Conservation (phyloP, 805 yeast species). For the Hanseniaspora vineae region DNA sequence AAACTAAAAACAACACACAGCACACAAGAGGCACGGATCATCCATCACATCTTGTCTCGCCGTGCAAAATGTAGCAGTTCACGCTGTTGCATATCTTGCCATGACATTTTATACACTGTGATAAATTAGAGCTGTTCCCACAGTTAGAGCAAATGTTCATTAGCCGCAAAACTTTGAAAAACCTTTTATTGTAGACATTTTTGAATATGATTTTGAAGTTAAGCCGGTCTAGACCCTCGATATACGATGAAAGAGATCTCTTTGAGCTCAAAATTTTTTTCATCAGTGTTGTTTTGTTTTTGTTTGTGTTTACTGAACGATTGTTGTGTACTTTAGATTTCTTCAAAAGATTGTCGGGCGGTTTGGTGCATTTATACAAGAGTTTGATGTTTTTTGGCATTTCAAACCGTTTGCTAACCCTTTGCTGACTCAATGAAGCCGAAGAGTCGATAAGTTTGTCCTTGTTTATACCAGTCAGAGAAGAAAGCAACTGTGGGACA, state of each 20-base stretch:
- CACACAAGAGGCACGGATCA: too few relatives aligned
- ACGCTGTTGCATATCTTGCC: conserved; percentile 21
- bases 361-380: conserved; percentile 23
- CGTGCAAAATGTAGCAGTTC: conserved; percentile 20
- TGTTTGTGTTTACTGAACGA: conserved; percentile 1
- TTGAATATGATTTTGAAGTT: conserved; percentile 19
- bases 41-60: conserved; percentile 21
- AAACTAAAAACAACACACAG: too few relatives aligned
- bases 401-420: conserved; percentile 17
- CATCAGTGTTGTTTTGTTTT: conserved; percentile 12
- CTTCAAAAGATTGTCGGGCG: conserved; percentile 9
- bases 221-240: conserved; percentile 21
- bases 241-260: conserved; percentile 20
- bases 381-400: conserved; percentile 18
- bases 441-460: conserved; percentile 9
- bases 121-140: conserved; percentile 21
- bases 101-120: conserved; percentile 22
- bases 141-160: conserved; percentile 24
- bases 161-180: conserved; percentile 21
- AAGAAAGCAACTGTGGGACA: conserved; percentile 19
- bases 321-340: conserved; percentile 1
- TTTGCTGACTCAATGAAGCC: conserved; percentile 1
- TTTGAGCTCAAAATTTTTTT: conserved; percentile 19
- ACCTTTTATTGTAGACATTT: conserved; percentile 22
- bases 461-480: conserved; percentile 19